Conservation (phyloP, 495 filamentous ascomycete species). For the Hypomontagnella monticulosa region DNA sequence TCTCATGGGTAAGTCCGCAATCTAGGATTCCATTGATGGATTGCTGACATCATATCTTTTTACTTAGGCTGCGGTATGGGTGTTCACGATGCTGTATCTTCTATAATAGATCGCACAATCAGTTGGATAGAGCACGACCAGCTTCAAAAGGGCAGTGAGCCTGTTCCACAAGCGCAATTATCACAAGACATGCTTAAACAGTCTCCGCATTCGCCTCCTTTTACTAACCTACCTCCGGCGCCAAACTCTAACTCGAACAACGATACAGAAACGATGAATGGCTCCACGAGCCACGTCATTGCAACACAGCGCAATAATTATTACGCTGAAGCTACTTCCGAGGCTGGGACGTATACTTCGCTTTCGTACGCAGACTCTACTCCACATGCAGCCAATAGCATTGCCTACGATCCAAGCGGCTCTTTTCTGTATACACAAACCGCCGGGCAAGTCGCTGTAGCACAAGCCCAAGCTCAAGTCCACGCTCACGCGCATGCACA, state of each 20-base stretch:
- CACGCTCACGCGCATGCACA: conserved; percentile 38
- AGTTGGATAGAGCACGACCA: conserved; percentile 56
- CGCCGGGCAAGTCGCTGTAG: conserved; percentile 33
- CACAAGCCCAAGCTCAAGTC: conserved; percentile 36
- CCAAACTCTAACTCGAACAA: conserved; percentile 26
- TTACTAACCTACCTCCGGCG: conserved; percentile 32
- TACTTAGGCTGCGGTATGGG: conserved; percentile 49
- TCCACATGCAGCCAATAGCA: conserved; percentile 35
- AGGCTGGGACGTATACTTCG: conserved; percentile 37
- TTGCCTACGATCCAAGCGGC: conserved; percentile 36
- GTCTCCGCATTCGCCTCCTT: conserved; percentile 44
- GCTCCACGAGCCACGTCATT: conserved; percentile 42
- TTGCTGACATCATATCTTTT: conserved; percentile 4
- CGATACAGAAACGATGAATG: conserved; percentile 35
- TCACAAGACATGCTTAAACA: conserved; percentile 43
- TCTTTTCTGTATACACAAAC: conserved; percentile 43
- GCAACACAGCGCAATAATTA: conserved; percentile 36
- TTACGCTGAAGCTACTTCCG: conserved; percentile 35
- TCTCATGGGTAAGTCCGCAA: conserved; percentile 64
- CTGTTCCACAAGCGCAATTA: conserved; percentile 26
- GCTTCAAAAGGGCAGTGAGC: conserved; percentile 45
- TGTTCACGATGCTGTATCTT: conserved; percentile 49
- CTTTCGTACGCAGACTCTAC: conserved; percentile 38
- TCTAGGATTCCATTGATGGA: not conserved
- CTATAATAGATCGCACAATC: conserved; percentile 56